phyloP scores from a whole-genome alignment of 352 stramenopile genomes.

The Pythium apleroticum region DNA sequence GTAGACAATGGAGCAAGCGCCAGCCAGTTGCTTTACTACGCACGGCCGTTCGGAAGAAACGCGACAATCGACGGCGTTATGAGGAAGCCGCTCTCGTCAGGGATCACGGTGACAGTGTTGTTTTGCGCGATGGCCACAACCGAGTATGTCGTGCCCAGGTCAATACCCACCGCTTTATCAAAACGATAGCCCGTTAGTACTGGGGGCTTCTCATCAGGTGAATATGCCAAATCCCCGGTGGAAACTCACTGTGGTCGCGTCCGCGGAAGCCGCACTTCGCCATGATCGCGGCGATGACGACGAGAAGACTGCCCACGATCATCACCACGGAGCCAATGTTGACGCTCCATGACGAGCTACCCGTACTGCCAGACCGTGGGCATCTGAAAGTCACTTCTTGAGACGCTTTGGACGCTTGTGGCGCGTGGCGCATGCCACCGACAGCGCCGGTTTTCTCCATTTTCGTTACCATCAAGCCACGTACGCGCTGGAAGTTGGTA shows the following conservation, averaged over 20 bases:
- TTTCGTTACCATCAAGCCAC: not conserved
- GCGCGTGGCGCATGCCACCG: not conserved
- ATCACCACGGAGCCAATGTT: conserved; percentile 45
- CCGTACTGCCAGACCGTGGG: not conserved
- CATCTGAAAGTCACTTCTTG: too few species aligned
- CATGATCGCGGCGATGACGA: conserved; percentile 47
- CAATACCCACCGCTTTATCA: conserved; percentile 57
- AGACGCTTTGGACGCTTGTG: not conserved
- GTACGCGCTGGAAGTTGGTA: not conserved
- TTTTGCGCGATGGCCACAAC: conserved; percentile 68
- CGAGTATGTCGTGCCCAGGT: conserved; percentile 79
- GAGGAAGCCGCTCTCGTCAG: conserved; percentile 45
- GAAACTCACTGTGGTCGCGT: conserved; percentile 39
- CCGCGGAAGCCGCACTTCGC: conserved; percentile 58
- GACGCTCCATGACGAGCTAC: conserved; percentile 1
- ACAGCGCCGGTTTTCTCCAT: not conserved
- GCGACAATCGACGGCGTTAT: conserved; percentile 68
- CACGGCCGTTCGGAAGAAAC: conserved; percentile 52
- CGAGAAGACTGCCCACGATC: conserved; percentile 38
- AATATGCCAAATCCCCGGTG: not conserved
- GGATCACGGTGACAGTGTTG: conserved; percentile 62
- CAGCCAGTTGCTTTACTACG: not conserved
- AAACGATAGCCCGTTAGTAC: not conserved
- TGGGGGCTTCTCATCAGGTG: not conserved
- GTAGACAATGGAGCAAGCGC: too few species aligned